Evolutionary conservation across 139 green algal species (phyloP).

Genomic region (Tetraselmis chui): DNA sequence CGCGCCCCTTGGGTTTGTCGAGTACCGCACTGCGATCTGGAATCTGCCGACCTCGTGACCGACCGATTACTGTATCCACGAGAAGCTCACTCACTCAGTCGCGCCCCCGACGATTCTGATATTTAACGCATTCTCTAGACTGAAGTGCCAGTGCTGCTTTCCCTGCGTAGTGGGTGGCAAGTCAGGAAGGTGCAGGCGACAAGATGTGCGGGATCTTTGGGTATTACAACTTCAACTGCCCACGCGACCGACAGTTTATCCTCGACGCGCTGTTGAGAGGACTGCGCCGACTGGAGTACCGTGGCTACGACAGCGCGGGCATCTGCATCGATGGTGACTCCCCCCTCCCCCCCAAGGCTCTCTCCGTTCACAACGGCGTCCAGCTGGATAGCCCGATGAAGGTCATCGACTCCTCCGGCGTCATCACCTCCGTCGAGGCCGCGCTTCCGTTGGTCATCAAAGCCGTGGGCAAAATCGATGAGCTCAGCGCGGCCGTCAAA

Average conservation of each 20-base stretch:
- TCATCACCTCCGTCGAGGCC: not conserved
- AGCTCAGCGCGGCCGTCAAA: conserved; percentile 59
- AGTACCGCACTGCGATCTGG: too few species aligned
- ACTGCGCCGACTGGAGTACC: conserved; percentile 90
- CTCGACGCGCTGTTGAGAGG: conserved; percentile 83
- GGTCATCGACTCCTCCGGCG: not conserved
- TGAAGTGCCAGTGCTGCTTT: too few species aligned
- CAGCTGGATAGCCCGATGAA: not conserved
- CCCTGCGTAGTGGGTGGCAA: too few species aligned
- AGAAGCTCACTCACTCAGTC: too few species aligned
- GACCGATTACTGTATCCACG: too few species aligned
- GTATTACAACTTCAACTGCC: conserved; percentile 81
- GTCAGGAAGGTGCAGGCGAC: too few species aligned
- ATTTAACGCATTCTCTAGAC: too few species aligned
- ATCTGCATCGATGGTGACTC: conserved; percentile 68
- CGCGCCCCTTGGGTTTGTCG: too few species aligned
- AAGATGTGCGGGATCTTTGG: conserved; percentile 96
- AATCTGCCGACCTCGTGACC: too few species aligned
- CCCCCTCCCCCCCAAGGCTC: not conserved
- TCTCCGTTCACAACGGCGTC: not conserved
- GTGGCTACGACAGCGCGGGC: conserved; percentile 93
- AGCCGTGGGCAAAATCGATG: conserved; percentile 81
- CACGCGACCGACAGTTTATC: conserved; percentile 51
- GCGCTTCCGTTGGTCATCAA: conserved; percentile 63
- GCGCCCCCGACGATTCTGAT: too few species aligned